Percentiles rank a stretch among this genome's conserved stretches.
Conservation (phyloP, 345 rosid genomes). For the Psidium friedrichsthalianum region DNA sequence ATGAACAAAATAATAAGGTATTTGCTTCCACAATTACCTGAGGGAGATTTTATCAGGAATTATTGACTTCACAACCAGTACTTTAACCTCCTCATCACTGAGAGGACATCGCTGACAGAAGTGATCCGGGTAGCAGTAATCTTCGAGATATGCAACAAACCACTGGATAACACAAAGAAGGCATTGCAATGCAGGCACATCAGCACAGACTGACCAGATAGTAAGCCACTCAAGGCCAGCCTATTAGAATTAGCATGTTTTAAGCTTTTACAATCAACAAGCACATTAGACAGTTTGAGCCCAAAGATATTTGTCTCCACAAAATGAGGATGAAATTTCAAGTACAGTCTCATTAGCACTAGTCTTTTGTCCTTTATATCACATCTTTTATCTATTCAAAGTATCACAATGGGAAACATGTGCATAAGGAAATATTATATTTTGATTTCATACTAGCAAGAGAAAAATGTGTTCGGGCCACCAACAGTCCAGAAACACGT, state of each 20-base stretch:
- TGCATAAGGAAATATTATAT: not conserved
- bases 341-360: not conserved
- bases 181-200: not conserved
- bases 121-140: slow-evolving; percentile 39
- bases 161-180: slow-evolving; percentile 30
- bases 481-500: not conserved
- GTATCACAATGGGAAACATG: not conserved
- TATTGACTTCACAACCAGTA: slow-evolving; percentile 63
- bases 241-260: not conserved
- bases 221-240: not conserved
- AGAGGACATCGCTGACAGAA: slow-evolving; percentile 53
- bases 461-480: not conserved
- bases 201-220: not conserved
- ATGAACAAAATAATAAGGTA: not conserved
- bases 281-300: not conserved
- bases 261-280: not conserved
- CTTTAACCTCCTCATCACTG: slow-evolving; percentile 65
- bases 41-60: slow-evolving; percentile 77
- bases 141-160: slow-evolving; percentile 85
- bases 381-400: not conserved
- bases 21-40: slow-evolving; percentile 33
- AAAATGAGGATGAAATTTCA: not conserved
- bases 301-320: not conserved
- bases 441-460: not conserved
- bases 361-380: not conserved